Base-by-base conservation (phyloP, 139 green algal species). In the Chlamydomonas sp. region DNA sequence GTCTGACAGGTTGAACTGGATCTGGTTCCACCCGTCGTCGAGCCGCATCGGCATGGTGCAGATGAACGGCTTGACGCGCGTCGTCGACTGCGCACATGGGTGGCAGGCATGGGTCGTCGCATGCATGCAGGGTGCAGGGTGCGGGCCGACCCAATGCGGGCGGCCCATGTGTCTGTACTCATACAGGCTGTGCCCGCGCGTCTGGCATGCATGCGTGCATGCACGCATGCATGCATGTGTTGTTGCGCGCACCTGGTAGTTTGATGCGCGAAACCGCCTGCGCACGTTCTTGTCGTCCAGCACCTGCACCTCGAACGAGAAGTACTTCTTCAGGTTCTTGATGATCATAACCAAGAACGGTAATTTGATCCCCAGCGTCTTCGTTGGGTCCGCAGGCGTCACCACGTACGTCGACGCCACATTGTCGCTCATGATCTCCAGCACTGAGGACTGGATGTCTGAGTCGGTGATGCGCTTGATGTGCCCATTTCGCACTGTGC, bases 261-360 rank as follows among this genome's bases (percentile, higher is more conserved):
- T 98, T 34, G 90, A 97, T 1, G 94, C 94, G 2, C 94, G 71
- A 84, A 98, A 98, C 8, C 94, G 81, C 60, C 94, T 76, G 26
- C 87, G 76, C 16, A 97, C 90, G 65, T 96, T 96, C 84, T 98
- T 98, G 88, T 97, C 93, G 73, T 98, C 94, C 39, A 98, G 80
- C n/a, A 98, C 90, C 70, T 92, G 82, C 35, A 98, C 92, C 81
- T 98, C 93, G 50, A 98, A 97, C 73, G 77, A 92, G 81, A 91
- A 96, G 80, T 95, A 97, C 71, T 95, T 95, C 69, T 97, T 92
- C 35, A 98, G 72, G 80, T 97, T 97, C 76, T 98, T 98, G 73
- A 98, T 87, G 61, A 98, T 95, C 84, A 74, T 74, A 30, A 74
- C 69, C 67, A 97, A 82, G 83, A 98, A 97, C 3, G 93, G 92